Conservation (phyloP, 495 filamentous ascomycete genomes). For the Penicillium ochrochloron region DNA sequence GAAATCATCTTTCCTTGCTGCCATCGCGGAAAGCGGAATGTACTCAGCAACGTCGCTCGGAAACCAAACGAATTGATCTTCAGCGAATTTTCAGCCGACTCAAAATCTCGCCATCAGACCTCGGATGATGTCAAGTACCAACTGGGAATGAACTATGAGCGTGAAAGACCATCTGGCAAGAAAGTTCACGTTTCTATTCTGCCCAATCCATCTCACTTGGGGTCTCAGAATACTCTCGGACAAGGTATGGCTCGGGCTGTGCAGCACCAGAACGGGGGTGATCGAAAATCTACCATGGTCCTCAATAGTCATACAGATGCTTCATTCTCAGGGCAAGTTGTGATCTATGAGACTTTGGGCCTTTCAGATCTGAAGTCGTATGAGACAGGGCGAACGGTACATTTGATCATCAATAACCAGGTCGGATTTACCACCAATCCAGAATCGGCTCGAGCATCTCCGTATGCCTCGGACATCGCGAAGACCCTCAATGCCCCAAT, state of each 20-base stretch:
- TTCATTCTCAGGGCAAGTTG: background rate
- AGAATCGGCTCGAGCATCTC: background rate
- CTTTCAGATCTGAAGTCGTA: conserved; percentile 2
- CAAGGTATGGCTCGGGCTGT: conserved; percentile 4
- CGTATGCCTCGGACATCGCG: conserved; percentile 4
- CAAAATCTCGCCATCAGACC: background rate
- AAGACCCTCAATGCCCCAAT: conserved; percentile 4
- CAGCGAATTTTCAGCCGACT: background rate
- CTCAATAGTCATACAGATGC: background rate
- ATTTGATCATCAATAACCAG: conserved; percentile 8
- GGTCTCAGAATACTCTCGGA: conserved; percentile 1
- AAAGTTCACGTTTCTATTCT: background rate
- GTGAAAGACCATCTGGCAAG: background rate
- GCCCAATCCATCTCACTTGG: conserved; percentile 1
- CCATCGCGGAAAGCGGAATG: conserved; percentile 1
- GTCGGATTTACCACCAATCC: conserved; percentile 8
- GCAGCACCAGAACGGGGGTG: conserved; percentile 3
- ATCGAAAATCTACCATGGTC: conserved; percentile 2
- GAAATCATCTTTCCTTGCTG: conserved; percentile 1
- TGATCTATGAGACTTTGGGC: background rate
- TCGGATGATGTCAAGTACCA: background rate
- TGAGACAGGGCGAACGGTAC: background rate
- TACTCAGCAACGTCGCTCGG: background rate
- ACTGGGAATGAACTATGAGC: background rate
- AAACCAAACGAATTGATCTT: conserved; percentile 2